Conservation (phyloP, 176 grass and related monocot genomes). For the Tuctoria greenei region DNA sequence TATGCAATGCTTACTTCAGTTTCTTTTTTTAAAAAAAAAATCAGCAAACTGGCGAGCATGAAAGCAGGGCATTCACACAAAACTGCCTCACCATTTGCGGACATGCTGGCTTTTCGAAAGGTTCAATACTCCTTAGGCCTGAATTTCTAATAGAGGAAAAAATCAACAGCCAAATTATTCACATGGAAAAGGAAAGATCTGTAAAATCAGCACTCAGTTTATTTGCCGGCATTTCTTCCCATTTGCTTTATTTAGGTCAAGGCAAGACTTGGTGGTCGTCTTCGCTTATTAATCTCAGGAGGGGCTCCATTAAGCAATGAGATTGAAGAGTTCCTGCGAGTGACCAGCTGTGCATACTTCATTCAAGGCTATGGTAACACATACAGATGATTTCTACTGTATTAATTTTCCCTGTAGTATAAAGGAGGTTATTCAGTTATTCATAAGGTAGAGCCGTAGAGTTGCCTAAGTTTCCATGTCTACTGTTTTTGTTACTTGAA, state of each 20-base stretch:
- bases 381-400: conserved; percentile 2
- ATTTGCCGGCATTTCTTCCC: neutral
- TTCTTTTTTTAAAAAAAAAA: conserved; percentile 13
- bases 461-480: neutral
- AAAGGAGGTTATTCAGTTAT: conserved; percentile 9
- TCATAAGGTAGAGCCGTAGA: neutral
- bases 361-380: conserved; percentile 91
- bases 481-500: neutral
- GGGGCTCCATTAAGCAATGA: conserved; percentile 87
- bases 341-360: conserved; percentile 85
- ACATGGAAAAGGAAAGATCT: conserved; percentile 5
- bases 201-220: conserved; percentile 25
- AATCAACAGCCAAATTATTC: conserved; percentile 6
- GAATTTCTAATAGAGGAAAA: conserved; percentile 17
- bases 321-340: conserved; percentile 95
- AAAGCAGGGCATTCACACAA: conserved; percentile 79
- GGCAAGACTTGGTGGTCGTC: conserved; percentile 80
- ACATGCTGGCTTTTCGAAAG: conserved; percentile 90
- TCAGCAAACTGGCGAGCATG: conserved; percentile 83
- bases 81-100: conserved; percentile 85
- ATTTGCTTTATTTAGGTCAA: conserved; percentile 68
- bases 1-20: conserved; percentile 21
- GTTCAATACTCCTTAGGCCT: conserved; percentile 37
- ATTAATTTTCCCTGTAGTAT: conserved; percentile 36
- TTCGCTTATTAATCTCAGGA: conserved; percentile 92